phyloP scores from a whole-genome alignment of 176 grass and related monocot species.

The Panicum miliaceum region DNA sequence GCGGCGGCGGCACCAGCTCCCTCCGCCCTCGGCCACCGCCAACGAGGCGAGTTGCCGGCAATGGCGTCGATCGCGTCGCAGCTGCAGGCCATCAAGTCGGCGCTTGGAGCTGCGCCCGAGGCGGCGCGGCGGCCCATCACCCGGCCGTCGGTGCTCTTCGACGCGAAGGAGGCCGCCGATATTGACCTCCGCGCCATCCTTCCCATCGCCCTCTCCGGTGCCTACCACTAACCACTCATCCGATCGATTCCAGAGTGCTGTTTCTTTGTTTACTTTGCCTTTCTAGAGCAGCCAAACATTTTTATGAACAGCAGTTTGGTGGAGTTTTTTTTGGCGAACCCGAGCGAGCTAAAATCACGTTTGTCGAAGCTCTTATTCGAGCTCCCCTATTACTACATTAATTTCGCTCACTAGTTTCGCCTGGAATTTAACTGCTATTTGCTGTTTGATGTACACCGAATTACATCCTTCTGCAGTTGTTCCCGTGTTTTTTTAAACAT shows the following conservation, averaged over 20 bases:
- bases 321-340: neutral
- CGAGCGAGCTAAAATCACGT: neutral
- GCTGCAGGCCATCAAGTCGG: conserved; percentile 86
- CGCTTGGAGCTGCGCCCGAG: conserved; percentile 45
- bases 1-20: conserved; percentile 8
- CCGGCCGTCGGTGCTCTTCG: conserved; percentile 78
- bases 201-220: conserved; percentile 78
- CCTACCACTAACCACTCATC: neutral
- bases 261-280: neutral
- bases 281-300: neutral
- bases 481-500: too few relatives aligned
- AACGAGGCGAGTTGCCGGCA: neutral
- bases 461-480: neutral
- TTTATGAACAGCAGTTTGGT: neutral
- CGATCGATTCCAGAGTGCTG: neutral
- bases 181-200: conserved; percentile 79
- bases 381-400: neutral
- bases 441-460: neutral
- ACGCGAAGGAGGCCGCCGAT: conserved; percentile 73
- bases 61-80: conserved; percentile 72
- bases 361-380: neutral
- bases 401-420: too few relatives aligned
- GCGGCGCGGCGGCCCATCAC: conserved; percentile 53
- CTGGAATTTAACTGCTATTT: neutral
- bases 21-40: neutral